phyloP scores from a whole-genome alignment of 495 filamentous ascomycete genomes.

The Xylaria intraflava region DNA sequence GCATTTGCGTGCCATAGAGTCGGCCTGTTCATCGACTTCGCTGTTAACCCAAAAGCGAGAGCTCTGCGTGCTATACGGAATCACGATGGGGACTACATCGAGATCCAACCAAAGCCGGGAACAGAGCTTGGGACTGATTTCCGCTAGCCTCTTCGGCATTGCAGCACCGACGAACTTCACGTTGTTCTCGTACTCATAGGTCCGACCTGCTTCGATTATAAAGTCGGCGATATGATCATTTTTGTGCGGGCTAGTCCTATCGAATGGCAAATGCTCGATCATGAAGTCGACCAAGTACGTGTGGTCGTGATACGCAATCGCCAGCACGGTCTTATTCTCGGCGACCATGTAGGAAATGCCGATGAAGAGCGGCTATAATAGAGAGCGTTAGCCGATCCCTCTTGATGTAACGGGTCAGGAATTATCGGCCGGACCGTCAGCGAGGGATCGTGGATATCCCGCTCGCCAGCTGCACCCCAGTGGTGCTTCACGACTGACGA shows the following conservation, averaged over 20 bases:
- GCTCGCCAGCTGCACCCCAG: background rate
- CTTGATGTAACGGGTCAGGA: background rate
- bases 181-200: conserved; percentile 55
- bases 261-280: conserved; percentile 46
- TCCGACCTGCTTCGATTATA: conserved; percentile 44
- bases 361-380: conserved; percentile 53
- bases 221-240: conserved; percentile 48
- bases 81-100: conserved; percentile 66
- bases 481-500: background rate
- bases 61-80: conserved; percentile 41
- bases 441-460: conserved; percentile 36
- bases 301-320: conserved; percentile 67
- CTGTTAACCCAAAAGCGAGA: conserved; percentile 47
- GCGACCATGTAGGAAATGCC: conserved; percentile 53
- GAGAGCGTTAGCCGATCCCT: conserved; percentile 14
- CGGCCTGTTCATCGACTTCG: conserved; percentile 73
- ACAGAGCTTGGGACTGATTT: conserved; percentile 53
- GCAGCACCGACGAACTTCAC: conserved; percentile 64
- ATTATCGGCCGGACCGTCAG: conserved; percentile 33
- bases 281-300: conserved; percentile 74
- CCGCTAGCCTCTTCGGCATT: conserved; percentile 43
- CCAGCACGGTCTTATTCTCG: conserved; percentile 47
- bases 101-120: conserved; percentile 74
- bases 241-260: conserved; percentile 28
- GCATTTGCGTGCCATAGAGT: conserved; percentile 79